Evolutionary conservation across 257 asterid species (phyloP).

Genomic region (Paraleonurus japonicus): DNA sequence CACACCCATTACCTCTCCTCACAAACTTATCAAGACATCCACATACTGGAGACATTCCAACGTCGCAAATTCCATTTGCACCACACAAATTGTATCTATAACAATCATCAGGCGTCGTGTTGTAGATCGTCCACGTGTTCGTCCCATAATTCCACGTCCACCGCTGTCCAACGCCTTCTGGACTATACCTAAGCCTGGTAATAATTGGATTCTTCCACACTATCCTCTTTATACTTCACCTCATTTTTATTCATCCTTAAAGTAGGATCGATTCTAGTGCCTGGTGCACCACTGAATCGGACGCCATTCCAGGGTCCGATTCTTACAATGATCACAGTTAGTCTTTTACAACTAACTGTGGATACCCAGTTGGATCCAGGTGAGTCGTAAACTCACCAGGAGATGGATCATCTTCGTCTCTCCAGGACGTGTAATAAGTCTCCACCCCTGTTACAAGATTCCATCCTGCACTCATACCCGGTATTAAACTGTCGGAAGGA

Average conservation of each 20-base stretch:
- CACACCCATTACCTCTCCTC: conserved; percentile 23
- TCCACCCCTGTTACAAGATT: background rate
- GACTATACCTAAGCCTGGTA: background rate
- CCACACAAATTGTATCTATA: background rate
- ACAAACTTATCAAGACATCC: conserved; percentile 36
- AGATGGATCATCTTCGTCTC: background rate
- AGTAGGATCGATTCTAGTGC: background rate
- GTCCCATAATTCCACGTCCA: conserved; percentile 2
- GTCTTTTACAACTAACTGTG: background rate
- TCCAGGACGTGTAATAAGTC: conserved; percentile 5
- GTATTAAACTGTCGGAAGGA: background rate
- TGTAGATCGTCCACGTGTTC: background rate
- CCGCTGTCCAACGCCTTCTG: background rate
- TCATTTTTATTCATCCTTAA: background rate
- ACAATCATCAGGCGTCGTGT: background rate
- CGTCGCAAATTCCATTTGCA: background rate
- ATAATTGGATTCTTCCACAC: background rate
- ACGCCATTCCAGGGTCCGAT: conserved; percentile 18
- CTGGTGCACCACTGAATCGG: conserved; percentile 2
- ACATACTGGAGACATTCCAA: conserved; percentile 20
- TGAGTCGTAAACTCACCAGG: background rate
- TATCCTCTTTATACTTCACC: conserved; percentile 2
- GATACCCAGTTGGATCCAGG: background rate
- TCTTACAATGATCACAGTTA: background rate
- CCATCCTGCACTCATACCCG: conserved; percentile 6